Evolutionary conservation across 2,329 filamentous ascomycete species (phyloP).

Genomic region (Trichophyton mentagrophytes): DNA sequence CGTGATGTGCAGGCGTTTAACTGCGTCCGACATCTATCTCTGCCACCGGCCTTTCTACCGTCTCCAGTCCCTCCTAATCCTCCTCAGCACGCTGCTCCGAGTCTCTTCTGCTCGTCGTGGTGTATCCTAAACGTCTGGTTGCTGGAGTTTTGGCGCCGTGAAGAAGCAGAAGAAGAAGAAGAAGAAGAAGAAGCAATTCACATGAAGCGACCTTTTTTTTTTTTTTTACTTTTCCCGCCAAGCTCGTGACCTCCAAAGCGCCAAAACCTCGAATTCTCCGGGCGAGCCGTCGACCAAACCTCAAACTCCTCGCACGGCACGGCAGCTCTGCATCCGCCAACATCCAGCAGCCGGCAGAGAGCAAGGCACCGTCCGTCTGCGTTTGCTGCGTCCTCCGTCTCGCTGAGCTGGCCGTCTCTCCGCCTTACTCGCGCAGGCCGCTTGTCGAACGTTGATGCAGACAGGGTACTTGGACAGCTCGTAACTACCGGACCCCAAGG

Average conservation of each 20-base stretch:
- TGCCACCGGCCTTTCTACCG: not conserved
- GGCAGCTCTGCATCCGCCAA: not conserved
- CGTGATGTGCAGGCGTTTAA: slow-evolving; percentile 65
- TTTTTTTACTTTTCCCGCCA: not conserved
- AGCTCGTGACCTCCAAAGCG: not conserved
- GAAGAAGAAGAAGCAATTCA: not conserved
- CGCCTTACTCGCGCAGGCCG: not conserved
- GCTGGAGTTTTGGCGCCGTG: not conserved
- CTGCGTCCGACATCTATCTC: slow-evolving; percentile 21
- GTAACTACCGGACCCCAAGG: no score
- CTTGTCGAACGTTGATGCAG: not conserved
- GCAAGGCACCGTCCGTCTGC: not conserved
- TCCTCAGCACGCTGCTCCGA: no score
- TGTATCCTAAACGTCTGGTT: not conserved
- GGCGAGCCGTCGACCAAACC: not conserved
- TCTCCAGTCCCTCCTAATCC: not conserved
- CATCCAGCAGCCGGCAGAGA: no score
- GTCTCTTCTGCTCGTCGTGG: not conserved
- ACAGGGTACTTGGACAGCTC: no score
- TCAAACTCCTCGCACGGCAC: not conserved
- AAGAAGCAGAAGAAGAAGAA: no score
- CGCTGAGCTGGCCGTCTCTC: not conserved
- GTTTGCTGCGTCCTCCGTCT: not conserved
- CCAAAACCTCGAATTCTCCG: not conserved
- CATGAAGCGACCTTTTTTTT: not conserved